Conservation (phyloP, 805 yeast genomes). For the Barnettozyma californica region DNA sequence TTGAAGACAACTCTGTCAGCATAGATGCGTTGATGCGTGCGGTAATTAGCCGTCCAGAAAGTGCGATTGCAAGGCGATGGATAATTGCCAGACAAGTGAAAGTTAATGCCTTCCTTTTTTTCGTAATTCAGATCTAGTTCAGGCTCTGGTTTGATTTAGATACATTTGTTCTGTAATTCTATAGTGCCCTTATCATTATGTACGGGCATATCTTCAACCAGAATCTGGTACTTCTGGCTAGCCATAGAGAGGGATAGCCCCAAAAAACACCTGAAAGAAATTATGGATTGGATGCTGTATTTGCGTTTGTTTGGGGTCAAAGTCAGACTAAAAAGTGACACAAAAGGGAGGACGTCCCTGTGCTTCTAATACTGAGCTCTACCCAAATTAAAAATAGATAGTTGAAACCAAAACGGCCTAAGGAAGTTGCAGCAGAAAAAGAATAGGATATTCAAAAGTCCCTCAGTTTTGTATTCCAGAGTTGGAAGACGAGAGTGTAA, state of each 20-base stretch:
- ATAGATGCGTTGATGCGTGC: background rate
- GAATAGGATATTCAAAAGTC: background rate
- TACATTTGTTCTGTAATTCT: constrained; percentile 16
- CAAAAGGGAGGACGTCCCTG: background rate
- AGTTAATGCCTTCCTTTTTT: constrained; percentile 18
- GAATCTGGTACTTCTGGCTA: background rate
- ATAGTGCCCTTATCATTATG: constrained; percentile 7
- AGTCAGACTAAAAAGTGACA: background rate
- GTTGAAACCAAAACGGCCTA: too few relatives aligned
- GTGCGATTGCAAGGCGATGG: constrained; percentile 14
- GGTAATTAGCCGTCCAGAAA: background rate
- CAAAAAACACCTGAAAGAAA: background rate
- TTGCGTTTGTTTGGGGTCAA: background rate
- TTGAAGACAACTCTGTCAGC: constrained; percentile 11
- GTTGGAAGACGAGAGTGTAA: constrained; percentile 9
- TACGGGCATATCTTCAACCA: background rate
- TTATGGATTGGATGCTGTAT: background rate
- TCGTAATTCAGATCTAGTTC: constrained; percentile 8
- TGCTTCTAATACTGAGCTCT: background rate
- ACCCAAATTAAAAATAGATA: background rate
- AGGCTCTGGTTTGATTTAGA: constrained; percentile 21
- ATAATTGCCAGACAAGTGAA: constrained; percentile 17
- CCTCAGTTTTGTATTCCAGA: background rate
- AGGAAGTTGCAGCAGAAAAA: background rate
- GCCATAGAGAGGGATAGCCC: background rate